Evolutionary conservation across 345 rosid genomes (phyloP), one percentile per base, ranked within the genome.

Genomic region (Triadica sebifera): DNA sequence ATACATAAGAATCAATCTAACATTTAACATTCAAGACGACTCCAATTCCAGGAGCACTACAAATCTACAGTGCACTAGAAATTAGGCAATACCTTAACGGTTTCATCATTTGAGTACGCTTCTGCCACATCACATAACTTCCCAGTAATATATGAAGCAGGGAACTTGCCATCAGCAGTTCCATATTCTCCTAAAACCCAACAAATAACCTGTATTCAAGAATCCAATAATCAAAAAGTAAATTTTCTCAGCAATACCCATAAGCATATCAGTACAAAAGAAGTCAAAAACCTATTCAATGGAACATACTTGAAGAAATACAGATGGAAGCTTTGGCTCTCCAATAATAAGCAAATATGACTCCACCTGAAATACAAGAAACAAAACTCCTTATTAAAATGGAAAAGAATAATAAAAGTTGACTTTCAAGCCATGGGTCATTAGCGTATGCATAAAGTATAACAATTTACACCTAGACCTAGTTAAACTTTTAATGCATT

Each of bases 131-230:
- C 99, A 46, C 99, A 93, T 37, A 95, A 80, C 81, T 93, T 95
- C 83, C 99, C 97, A 43, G 91, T 86, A 55, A 93, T 84, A 68
- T 93, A 90, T 49, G 93, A 90, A 56, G 93, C 88, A 73, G 99
- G 88, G 78, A 86, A 90, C 78, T 89, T 90, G 71, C 92, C 93
- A 78, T 90, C 93, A 70, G 93, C 90, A 53, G 93, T 89, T 74
- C 98, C 98, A 68, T 91, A 95, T 75, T 95, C 98, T 78, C 99
- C 99, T 84, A 90, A 74, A 59, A 93, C 98, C 98, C 99, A 95
- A 78, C 98, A 95, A 75, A 93, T 91, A 72, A 95, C 93, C 99
- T 95, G 83, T n/a, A 73, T 83, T 56, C 81, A 79, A 50, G 80
- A 82, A 37, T 64, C 57, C 73, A 17, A 47, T 45, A 29, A 39